Base-by-base conservation (phyloP, 2,329 filamentous ascomycete species). In the Nothophoma quercina region DNA sequence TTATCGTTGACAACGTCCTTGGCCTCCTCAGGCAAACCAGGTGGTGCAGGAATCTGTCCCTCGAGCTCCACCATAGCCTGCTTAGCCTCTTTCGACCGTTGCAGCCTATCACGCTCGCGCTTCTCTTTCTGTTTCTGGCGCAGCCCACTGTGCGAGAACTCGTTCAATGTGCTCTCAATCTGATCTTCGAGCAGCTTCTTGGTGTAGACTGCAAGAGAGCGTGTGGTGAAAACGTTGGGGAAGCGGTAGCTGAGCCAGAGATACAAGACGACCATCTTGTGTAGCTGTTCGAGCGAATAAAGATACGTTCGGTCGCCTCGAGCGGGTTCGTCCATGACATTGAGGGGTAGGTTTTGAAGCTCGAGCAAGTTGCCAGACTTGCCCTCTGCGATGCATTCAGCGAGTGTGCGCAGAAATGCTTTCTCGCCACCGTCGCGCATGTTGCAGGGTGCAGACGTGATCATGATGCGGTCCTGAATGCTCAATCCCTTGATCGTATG, bases 241-340 rank as follows among this genome's bases (percentile, higher is more conserved):
- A 93, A 96, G 6, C 93, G 88, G 74, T 93, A 98, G 63, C 90
- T 93, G 13, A 99, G 81, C 95, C 95, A 99, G 2, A 96, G 81
- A 70, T 98, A 99, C 38, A 93, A 78, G 35, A 93, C 91, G 29
- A 99, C 78, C 22, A 85, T 81, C 65, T 90, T 90, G 77, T 99
- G 95, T 13, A 99, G 80, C 3, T 78, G 73, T 72, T 99, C 95
- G 16, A 98, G 79, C 7, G 80, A 75, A 47, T 79, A 78, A 9
- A 99, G 80, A 60, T 91, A 90, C 0, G 78, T 71, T 45, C 81
- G 76, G 12, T 74, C 71, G 1, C 71, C 70, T 0, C 75, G 76
- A 1, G 79, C 70, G 0, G 76, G 65, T 21, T 77, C 53, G 55
- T 96, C 90, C 3, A 98, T 81, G 2, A 88, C 72, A 58, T 93